Base-by-base conservation (phyloP, 1,284 basidiomycete genomes). In the Ustanciosporium gigantosporum region DNA sequence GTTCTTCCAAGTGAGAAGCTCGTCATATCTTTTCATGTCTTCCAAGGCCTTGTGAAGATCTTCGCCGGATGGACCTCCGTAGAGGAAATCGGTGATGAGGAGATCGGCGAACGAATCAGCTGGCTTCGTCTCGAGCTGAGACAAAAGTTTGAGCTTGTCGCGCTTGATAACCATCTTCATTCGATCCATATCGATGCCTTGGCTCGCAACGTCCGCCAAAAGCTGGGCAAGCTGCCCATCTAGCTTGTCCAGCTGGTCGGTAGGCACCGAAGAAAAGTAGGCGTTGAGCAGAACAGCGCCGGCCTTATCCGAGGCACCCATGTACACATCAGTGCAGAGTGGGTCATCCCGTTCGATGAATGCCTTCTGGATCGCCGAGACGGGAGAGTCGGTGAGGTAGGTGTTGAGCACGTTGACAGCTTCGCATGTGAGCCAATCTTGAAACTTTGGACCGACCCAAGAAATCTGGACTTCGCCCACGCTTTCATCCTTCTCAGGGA, bases 401-500 rank as follows among this genome's bases (percentile, higher is more conserved):
- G 85, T 85, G 39, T 67, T 68, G 31, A 98, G 81, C 31, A 96
- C 82, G 62, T 92, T 89, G 53, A 97, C 79, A 6, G 91, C 93
- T 81, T 89, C 88, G 60, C 86, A 84, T 65, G 88, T 85, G 46
- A 92, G 77, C 76, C 88, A 90, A 53, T 88, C 84, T 46, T 84
- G 85, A 14, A 86, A 85, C 36, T 85, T 77, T 25, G 89, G 89
- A 2, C 94, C 93, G 55, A 89, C 82, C 81, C 87, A 95, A 17
- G 82, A 84, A 47, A 96, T 83, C 36, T 85, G 81, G 6, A 97
- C 76, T 80, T 97, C 92, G 31, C 95, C 94, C 61, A 91, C 73
- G 50, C 88, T 91, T 81, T 98, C 95, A 77, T 98, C 94, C 79
- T 91, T 87, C 79, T 97, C 95, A n/a, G 95, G 95, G 73, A 99